A percentile compares a stretch with the other conserved stretches of the same genome.
Evolutionary conservation across 2,329 filamentous ascomycete genomes (phyloP).

Genomic region (Pseudogymnoascus sp.): DNA sequence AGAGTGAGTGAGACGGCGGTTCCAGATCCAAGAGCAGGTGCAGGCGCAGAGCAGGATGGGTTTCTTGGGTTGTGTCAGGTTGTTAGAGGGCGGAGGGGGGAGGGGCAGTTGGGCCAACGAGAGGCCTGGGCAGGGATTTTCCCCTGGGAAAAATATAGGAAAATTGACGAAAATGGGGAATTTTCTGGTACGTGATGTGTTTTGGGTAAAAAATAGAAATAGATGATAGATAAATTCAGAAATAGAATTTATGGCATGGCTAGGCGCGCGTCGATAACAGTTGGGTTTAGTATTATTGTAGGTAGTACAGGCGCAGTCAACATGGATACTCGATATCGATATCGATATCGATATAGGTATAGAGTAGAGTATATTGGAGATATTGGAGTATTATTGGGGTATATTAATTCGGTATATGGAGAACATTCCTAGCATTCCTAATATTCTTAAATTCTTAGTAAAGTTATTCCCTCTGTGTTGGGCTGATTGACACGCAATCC

Average conservation of each 20-base stretch:
- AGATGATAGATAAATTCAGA: not conserved
- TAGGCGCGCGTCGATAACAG: not conserved
- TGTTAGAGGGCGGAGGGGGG: not conserved
- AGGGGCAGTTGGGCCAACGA: conserved; percentile 5
- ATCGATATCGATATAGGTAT: too few species aligned
- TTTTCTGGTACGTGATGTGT: conserved; percentile 2
- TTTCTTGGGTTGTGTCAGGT: not conserved
- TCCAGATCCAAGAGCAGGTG: not conserved
- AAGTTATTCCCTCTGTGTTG: not conserved
- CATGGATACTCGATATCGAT: not conserved
- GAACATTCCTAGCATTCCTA: not conserved
- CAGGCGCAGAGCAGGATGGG: not conserved
- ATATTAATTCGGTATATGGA: not conserved
- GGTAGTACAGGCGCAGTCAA: not conserved
- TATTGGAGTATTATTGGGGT: not conserved
- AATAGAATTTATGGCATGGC: not conserved
- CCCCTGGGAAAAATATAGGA: not conserved
- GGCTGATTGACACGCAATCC: not conserved
- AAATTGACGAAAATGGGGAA: not conserved
- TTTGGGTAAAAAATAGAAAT: not conserved
- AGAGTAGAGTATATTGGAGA: not conserved
- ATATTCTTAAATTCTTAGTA: not conserved
- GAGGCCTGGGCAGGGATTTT: not conserved
- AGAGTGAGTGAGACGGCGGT: not conserved
- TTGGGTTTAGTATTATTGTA: not conserved